These are phyloP conservation scores for Colletotrichum sp. DNA, from an alignment of 2,329 filamentous ascomycete genomes.

Conservation along the genomic window DNA sequence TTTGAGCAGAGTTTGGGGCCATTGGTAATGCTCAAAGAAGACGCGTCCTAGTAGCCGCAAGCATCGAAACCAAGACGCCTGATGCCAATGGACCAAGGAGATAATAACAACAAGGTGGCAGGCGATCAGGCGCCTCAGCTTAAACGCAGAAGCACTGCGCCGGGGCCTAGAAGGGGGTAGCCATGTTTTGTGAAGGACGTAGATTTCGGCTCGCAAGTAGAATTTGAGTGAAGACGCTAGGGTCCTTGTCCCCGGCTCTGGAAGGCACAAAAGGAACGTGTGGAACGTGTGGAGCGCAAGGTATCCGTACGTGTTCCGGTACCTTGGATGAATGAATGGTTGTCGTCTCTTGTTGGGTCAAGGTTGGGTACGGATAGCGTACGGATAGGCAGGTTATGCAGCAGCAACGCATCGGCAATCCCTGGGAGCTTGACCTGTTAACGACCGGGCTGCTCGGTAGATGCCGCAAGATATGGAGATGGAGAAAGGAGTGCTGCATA, in stretches of 20 bases:
- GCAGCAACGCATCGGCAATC: not conserved
- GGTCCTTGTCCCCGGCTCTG: not conserved
- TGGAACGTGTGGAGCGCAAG: no score
- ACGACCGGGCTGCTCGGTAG: not conserved
- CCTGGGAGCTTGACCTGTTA: not conserved
- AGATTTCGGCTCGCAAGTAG: not conserved
- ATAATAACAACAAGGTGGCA: not conserved
- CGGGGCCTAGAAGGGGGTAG: not conserved
- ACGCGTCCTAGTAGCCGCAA: not conserved
- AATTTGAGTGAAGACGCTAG: not conserved
- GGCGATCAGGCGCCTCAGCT: constrained; percentile 1
- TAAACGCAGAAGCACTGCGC: not conserved
- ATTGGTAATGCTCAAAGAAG: not conserved
- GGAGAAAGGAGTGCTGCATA: not conserved
- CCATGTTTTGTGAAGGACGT: not conserved
- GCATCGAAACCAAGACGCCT: not conserved
- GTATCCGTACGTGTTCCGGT: not conserved
- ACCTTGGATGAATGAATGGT: not conserved
- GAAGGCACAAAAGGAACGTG: not conserved
- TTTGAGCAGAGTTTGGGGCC: not conserved
- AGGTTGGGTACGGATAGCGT: not conserved
- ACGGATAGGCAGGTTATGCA: not conserved
- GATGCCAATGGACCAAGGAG: not conserved
- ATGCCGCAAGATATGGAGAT: not conserved
- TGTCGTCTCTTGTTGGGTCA: not conserved